These are phyloP conservation scores for Tolypocladium album DNA, from an alignment of 2,329 filamentous ascomycete genomes.

Conservation along the genomic window DNA sequence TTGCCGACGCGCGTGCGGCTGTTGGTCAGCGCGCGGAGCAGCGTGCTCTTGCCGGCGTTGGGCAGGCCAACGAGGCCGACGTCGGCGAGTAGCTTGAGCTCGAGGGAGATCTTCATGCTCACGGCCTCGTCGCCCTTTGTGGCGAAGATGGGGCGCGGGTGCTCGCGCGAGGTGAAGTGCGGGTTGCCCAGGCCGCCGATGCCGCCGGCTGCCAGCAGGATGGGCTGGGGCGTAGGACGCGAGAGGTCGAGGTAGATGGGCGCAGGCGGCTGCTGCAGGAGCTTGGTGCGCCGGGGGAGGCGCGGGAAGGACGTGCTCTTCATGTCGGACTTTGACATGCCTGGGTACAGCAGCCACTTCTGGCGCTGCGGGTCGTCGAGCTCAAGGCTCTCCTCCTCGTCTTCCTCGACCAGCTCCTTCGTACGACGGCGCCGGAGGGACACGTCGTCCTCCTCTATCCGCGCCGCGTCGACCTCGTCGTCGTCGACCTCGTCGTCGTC, in stretches of 20 bases:
- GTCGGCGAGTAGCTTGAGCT: constrained; percentile 90
- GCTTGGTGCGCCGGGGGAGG: constrained; percentile 38
- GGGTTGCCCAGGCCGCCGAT: constrained; percentile 88
- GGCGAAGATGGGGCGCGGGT: constrained; percentile 72
- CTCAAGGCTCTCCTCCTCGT: constrained; percentile 27
- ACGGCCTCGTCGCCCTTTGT: constrained; percentile 76
- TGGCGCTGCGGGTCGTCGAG: constrained; percentile 42
- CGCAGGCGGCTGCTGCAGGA: constrained; percentile 56
- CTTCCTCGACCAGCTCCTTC: constrained; percentile 4
- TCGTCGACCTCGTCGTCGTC: not conserved
- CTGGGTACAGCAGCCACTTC: constrained; percentile 83
- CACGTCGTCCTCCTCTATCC: constrained; percentile 4
- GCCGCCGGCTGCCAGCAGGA: constrained; percentile 78
- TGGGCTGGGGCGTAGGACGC: constrained; percentile 68
- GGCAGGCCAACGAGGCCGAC: constrained; percentile 90
- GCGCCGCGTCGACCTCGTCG: constrained; percentile 1
- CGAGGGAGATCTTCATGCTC: constrained; percentile 70
- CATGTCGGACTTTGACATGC: constrained; percentile 59
- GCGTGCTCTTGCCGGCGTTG: constrained; percentile 91
- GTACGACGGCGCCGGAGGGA: constrained; percentile 3
- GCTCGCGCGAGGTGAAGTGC: constrained; percentile 73
- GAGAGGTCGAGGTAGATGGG: constrained; percentile 67
- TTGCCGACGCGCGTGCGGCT: constrained; percentile 81
- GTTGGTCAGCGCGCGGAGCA: constrained; percentile 78
- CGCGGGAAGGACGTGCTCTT: constrained; percentile 39